These are phyloP conservation scores for Corylus avellana DNA, from an alignment of 306 rosid genomes.

Conservation along the genomic window DNA sequence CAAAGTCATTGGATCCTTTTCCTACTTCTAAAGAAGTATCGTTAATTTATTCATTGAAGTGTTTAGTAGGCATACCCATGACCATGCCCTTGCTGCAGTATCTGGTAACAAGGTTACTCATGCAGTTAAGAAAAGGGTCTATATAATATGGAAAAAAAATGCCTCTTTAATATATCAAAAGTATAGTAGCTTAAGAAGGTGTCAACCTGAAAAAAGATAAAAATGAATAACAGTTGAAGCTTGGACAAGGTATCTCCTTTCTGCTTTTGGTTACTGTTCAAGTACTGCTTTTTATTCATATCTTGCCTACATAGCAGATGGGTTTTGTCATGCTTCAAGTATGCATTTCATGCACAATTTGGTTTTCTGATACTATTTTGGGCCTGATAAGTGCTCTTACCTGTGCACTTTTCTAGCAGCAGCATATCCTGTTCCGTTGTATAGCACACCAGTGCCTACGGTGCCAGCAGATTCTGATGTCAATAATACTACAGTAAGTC, in stretches of 20 bases:
- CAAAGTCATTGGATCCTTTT: too few species aligned
- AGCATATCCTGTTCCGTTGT: conserved; percentile 60
- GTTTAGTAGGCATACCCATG: too few species aligned
- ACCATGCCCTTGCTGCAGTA: too few species aligned
- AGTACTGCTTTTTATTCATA: background rate
- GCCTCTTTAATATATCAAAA: too few species aligned
- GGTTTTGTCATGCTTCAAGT: background rate
- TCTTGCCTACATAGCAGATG: background rate
- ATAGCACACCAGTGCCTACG: conserved; percentile 52
- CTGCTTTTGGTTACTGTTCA: background rate
- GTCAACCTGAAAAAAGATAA: too few species aligned
- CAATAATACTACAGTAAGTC: conserved; percentile 80
- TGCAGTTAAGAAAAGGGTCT: too few species aligned
- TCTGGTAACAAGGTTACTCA: too few species aligned
- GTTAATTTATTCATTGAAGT: too few species aligned
- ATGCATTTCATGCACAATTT: background rate
- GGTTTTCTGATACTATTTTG: conserved; percentile 6
- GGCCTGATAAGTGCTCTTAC: conserved; percentile 16
- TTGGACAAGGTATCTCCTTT: background rate
- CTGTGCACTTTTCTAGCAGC: conserved; percentile 42
- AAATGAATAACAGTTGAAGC: too few species aligned
- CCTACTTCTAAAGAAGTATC: too few species aligned
- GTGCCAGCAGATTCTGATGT: conserved; percentile 65
- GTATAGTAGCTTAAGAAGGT: too few species aligned
- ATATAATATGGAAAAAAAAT: too few species aligned